Evolutionary conservation across 805 yeast species (phyloP), one percentile per base, ranked within the genome.

Genomic region (Kodamaea restingae): DNA sequence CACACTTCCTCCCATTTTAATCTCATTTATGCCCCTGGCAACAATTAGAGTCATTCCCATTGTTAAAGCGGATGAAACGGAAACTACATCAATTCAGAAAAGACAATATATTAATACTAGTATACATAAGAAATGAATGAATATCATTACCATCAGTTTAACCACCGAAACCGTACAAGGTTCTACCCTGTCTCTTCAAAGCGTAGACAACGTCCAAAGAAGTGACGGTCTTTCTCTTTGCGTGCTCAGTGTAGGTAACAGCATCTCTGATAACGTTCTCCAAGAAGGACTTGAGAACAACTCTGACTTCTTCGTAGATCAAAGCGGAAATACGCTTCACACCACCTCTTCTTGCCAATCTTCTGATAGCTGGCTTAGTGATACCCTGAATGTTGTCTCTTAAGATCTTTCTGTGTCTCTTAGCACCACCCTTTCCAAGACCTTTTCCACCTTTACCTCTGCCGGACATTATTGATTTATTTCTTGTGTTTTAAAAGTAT

Each of bases 391-490:
- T 91, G 91, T 91, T 93, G 73, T 93, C 98, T 81, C 98, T 90
- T 55, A 90, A 80, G 74, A 91, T 87, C 87, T 90, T 90, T 83
- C 98, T 88, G 88, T 91, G 98, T 76, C 98, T 88, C 84, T 91
- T 91, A 63, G 98, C 98, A 78, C 98, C 98, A 76, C 97, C 98
- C 78, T 93, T 93, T 66, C 98, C 98, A 62, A 93, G 81, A 76
- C 98, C 98, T 86, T 93, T 93, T 67, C 98, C 98, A 68, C 98
- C 98, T 88, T 93, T 91, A 66, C 98, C 98, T 81, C 97, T 90
- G 71, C 98, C 96, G 70, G 96, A 88, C 96, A 88, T 88, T 50
- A 41, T 44, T 43, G 24, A 30, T 33, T 15, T 33, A 38, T 30
- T 30, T 30, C 12, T 15, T 30, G 20, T 30, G 20, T 11, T 7